Evolutionary conservation across 768 basidiomycete species (phyloP).

Genomic region (Suillus brevipes): DNA sequence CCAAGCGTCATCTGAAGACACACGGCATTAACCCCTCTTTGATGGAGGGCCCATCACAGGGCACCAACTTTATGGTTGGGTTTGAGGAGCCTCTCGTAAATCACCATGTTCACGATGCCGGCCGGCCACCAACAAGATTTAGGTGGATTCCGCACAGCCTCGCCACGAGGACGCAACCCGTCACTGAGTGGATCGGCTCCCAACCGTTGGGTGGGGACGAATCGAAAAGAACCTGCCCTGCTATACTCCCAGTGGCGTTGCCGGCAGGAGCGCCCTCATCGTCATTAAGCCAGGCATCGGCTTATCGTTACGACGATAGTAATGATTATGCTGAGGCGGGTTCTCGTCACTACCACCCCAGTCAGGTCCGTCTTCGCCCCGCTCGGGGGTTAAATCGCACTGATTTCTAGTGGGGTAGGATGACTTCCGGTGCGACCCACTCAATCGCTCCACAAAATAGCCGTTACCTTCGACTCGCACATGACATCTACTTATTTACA

Average conservation of each 20-base stretch:
- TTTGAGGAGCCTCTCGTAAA: conserved; percentile 49
- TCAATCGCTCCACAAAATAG: background rate
- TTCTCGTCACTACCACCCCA: conserved; percentile 34
- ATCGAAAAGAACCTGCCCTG: conserved; percentile 30
- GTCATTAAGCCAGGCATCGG: conserved; percentile 28
- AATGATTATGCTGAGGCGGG: conserved; percentile 31
- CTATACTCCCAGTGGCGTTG: conserved; percentile 37
- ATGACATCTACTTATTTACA: background rate
- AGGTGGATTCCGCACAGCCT: conserved; percentile 45
- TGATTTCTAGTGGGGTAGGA: conserved; percentile 10
- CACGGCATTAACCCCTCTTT: conserved; percentile 52
- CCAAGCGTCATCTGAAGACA: conserved; percentile 75
- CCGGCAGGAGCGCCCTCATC: conserved; percentile 37
- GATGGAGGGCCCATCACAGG: conserved; percentile 17
- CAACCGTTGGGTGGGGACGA: conserved; percentile 13
- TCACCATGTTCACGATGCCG: conserved; percentile 39
- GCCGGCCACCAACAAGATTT: conserved; percentile 36
- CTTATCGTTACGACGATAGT: conserved; percentile 37
- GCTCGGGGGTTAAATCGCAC: conserved; percentile 6
- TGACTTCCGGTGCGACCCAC: conserved; percentile 8
- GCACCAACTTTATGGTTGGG: conserved; percentile 38
- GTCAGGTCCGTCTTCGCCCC: conserved; percentile 28
- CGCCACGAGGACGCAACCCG: conserved; percentile 27
- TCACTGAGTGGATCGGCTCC: conserved; percentile 29
- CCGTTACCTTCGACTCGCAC: background rate